Evolutionary conservation across 495 filamentous ascomycete genomes (phyloP), one percentile per base, ranked within the genome.

Genomic region (Hypoxylon lienhwacheense): DNA sequence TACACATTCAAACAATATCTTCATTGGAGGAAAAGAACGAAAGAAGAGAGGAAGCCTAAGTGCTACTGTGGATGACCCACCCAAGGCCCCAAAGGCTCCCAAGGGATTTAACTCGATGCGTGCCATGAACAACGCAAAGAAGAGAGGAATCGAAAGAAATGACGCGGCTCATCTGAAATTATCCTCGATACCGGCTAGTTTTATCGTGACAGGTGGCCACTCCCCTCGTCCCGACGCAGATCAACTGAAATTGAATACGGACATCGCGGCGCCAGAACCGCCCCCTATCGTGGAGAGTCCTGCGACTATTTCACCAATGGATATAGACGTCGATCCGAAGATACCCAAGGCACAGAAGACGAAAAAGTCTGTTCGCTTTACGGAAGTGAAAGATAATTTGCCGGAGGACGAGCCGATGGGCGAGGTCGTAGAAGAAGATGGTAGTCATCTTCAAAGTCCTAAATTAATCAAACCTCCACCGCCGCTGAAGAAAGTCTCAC

Each of bases 351-450:
- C 25, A 7, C 28, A 19, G 11, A 62, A 69, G 55, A 57, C 63
- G 22, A 68, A 59, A 12, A 76, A 75, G 29, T 70, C 71, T 29
- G 73, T 76, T 31, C 70, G 69, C 25, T 75, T 74, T 52, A 42
- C 61, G 25, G 65, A 44, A 40, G 63, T 52, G 19, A 43, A 63
- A n/a, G 56, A 70, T 6, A 19, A 35, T 16, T n/a, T 14, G 26
- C 24, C 43, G 17, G 42, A 43, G 28, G 53, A 63, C 21, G 37
- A 21, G 15, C 31, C 37, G 1, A 52, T 53, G 55, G n/a, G 7
- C 12, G 49, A 44, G 7, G 20, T 14, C 7, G 35, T 47, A 6
- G 40, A 61, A n/a, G 47, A 44, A 17, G 25, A 31, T 15, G 20
- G 24, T 40, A 28, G 16, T 31, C 40, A 46, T 15, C 14, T 41